Evolutionary conservation across 1,284 basidiomycete genomes (phyloP), one percentile per base, ranked within the genome.

Genomic region (Boletellus deceptivus): DNA sequence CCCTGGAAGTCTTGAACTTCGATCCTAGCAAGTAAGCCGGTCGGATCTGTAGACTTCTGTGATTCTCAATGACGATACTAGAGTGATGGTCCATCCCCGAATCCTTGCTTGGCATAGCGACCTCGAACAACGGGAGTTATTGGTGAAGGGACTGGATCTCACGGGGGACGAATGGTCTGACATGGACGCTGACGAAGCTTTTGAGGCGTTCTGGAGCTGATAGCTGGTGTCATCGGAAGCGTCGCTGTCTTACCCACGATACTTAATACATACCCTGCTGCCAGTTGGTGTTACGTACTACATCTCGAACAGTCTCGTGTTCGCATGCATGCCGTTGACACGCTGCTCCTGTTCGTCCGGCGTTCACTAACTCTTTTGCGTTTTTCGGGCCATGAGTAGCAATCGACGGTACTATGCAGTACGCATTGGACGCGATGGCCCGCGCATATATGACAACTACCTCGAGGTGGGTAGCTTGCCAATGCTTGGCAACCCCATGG

Each of bases 1-100:
- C 87, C 0, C 74, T 98, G 27, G 89, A 98, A 68, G 89, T 98
- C 9, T 70, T 87, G 7, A 84, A 88, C 52, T 98, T 98, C 70
- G 75, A 84, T 58, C 70, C 83, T 0, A 71, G 71, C 37, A 93
- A 89, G 92, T 90, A 59, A 59, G 78, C 55, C 10, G 43, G 38
- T 33, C 3, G 11, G 43, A 24, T 40, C 10, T 31, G 29, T 10
- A 25, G n/a, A 36, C 14, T 40, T 45, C 7, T 42, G 18, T 8
- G 14, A n/a, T 34, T 1, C 17, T 44, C 10, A 48, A 17, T 41
- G 24, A 48, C 38, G 6, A 43, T 38, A 10, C 24, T 35, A 59
- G 78, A 69, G 77, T 82, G 35, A 75, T 76, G 65, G 79, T 79
- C 6, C 81, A 82, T 60, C 64, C 64, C 18, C 71, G 74, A 53